Conservation (phyloP, 352 stramenopile genomes). For the Phytophthora hibernalis region DNA sequence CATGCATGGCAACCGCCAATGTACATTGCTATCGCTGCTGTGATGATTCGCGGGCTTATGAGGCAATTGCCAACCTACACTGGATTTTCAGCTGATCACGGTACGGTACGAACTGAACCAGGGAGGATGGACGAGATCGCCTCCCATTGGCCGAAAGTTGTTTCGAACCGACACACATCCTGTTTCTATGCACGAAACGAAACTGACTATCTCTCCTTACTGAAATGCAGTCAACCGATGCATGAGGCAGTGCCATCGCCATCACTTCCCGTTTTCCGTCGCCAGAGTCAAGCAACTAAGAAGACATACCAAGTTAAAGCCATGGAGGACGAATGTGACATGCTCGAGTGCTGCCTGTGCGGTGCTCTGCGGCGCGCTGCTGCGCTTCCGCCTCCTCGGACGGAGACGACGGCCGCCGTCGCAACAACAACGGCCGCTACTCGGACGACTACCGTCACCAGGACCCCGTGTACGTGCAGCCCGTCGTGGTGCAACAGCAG, state of each 20-base stretch:
- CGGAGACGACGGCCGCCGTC: conserved; percentile 47
- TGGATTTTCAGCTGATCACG: conserved; percentile 28
- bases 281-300: conserved; percentile 5
- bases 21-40: no score
- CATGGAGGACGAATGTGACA: conserved; percentile 81
- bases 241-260: not conserved
- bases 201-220: conserved; percentile 33
- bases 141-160: conserved; percentile 27
- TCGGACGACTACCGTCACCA: conserved; percentile 45
- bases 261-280: not conserved
- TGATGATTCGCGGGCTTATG: no score
- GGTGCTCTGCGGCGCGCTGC: conserved; percentile 78
- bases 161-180: conserved; percentile 4
- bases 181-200: conserved; percentile 11
- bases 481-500: conserved; percentile 65
- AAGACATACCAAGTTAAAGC: not conserved
- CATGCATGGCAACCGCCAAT: no score
- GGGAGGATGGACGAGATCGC: conserved; percentile 1
- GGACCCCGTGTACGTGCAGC: conserved; percentile 79
- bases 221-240: conserved; percentile 17
- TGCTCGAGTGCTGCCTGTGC: conserved; percentile 83
- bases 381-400: conserved; percentile 52
- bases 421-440: conserved; percentile 43
- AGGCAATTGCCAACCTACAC: not conserved
- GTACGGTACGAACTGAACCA: conserved; percentile 1